These are phyloP conservation scores for Rhipidocladum racemiflorum DNA, from an alignment of 176 grass and related monocot genomes.

Conservation along the genomic window DNA sequence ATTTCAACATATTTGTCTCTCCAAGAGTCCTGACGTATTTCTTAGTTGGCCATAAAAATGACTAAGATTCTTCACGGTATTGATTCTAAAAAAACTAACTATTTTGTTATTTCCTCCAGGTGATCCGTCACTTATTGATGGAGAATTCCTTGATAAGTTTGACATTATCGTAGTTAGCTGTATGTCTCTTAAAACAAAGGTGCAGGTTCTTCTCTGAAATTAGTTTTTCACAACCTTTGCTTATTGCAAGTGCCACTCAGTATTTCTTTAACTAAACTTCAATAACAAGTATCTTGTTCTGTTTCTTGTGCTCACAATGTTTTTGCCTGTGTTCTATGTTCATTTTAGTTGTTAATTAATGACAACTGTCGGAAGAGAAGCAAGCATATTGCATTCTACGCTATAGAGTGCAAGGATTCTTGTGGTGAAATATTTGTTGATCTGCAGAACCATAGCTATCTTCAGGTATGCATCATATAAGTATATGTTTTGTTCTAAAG, in stretches of 20 bases:
- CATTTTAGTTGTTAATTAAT: conserved; percentile 68
- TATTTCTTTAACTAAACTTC: neutral
- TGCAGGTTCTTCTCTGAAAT: conserved; percentile 31
- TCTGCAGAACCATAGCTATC: conserved; percentile 72
- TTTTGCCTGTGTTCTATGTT: conserved; percentile 19
- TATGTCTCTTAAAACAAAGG: conserved; percentile 72
- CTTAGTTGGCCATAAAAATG: neutral
- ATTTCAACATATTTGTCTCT: conserved; percentile 7
- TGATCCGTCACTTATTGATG: conserved; percentile 66
- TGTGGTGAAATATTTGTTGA: conserved; percentile 99
- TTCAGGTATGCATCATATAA: conserved; percentile 51
- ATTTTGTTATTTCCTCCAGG: conserved; percentile 52
- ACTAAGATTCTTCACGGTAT: neutral
- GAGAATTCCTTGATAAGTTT: conserved; percentile 79
- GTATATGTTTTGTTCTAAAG: neutral
- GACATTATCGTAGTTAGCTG: conserved; percentile 81
- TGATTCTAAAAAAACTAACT: neutral
- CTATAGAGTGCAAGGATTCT: conserved; percentile 78
- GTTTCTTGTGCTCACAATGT: neutral
- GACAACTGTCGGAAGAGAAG: conserved; percentile 74
- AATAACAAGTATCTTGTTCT: neutral
- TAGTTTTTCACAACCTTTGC: neutral
- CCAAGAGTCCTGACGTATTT: neutral
- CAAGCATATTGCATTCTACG: conserved; percentile 84
- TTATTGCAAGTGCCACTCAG: neutral